A percentile compares a stretch with the other conserved stretches of the same genome.
Evolutionary conservation across 805 yeast genomes (phyloP).

Genomic region (Starmerella cellae): DNA sequence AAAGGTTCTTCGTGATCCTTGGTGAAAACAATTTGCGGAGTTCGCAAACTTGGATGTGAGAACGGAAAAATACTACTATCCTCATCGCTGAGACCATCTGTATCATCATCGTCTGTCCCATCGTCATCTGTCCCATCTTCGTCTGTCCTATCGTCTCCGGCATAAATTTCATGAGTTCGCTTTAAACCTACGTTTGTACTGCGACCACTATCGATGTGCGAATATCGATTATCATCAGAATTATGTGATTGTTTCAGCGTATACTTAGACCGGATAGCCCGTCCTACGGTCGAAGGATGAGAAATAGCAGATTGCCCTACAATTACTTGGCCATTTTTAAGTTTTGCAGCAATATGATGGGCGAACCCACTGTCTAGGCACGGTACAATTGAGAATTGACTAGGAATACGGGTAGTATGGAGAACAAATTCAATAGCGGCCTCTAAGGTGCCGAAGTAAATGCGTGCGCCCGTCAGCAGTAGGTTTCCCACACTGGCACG

Average conservation of each 20-base stretch:
- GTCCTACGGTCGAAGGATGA: conserved; percentile 55
- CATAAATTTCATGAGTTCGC: not conserved
- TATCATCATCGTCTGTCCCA: no score
- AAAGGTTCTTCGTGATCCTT: conserved; percentile 49
- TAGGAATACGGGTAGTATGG: conserved; percentile 48
- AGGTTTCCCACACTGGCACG: conserved; percentile 77
- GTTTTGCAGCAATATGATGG: conserved; percentile 68
- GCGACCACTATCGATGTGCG: conserved; percentile 1
- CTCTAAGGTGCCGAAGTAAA: conserved; percentile 74
- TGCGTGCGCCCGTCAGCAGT: conserved; percentile 65
- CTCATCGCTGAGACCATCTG: conserved; percentile 10
- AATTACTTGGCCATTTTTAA: conserved; percentile 55
- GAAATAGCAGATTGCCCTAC: conserved; percentile 91
- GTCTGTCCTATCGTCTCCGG: conserved; percentile 6
- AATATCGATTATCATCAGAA: not conserved
- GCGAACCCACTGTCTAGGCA: conserved; percentile 75
- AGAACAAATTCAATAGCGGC: conserved; percentile 66
- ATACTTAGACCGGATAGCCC: no score
- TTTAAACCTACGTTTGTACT: no score
- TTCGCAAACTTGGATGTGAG: conserved; percentile 63
- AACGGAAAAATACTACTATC: conserved; percentile 57
- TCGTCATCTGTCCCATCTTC: not conserved
- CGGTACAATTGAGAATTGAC: conserved; percentile 49
- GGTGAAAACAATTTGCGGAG: conserved; percentile 61
- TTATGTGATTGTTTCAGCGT: no score